Percentiles rank a stretch among this genome's conserved stretches.
phyloP scores from a whole-genome alignment of 2,329 filamentous ascomycete species.

The Aspergillus versicolor region DNA sequence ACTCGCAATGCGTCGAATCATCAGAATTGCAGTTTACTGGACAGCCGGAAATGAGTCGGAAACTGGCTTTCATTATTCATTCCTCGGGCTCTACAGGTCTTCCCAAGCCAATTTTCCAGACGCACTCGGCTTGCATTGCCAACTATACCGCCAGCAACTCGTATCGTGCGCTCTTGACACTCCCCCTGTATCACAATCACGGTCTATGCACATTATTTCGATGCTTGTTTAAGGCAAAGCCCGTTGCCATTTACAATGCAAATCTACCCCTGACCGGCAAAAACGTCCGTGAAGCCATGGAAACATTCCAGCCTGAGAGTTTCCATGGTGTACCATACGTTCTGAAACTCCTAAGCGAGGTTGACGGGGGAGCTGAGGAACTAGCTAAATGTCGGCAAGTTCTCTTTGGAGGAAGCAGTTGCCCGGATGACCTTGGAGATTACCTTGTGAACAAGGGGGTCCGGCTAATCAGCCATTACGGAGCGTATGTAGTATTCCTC shows the following conservation, averaged over 20 bases:
- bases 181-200: conserved; percentile 60
- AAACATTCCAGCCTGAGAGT: conserved; percentile 23
- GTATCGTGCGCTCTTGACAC: conserved; percentile 52
- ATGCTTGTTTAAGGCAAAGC: conserved; percentile 51
- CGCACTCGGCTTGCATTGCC: conserved; percentile 50
- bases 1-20: conserved; percentile 9
- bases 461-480: conserved; percentile 43
- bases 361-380: conserved; percentile 50
- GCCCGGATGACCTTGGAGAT: conserved; percentile 60
- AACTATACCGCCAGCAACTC: conserved; percentile 48
- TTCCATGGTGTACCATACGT: conserved; percentile 64
- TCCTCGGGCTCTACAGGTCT: conserved; percentile 60
- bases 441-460: conserved; percentile 53
- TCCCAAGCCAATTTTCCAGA: conserved; percentile 62
- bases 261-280: conserved; percentile 54
- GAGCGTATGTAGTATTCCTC: conserved; percentile 27
- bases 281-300: conserved; percentile 40
- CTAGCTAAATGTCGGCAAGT: conserved; percentile 52
- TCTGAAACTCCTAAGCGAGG: conserved; percentile 62
- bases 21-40: conserved; percentile 19
- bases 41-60: conserved; percentile 23
- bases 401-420: conserved; percentile 56
- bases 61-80: conserved; percentile 47
- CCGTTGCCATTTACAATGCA: conserved; percentile 55
- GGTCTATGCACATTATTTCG: conserved; percentile 56